Conservation (phyloP, 1,284 basidiomycete genomes). For the Kwoniella shivajii region DNA sequence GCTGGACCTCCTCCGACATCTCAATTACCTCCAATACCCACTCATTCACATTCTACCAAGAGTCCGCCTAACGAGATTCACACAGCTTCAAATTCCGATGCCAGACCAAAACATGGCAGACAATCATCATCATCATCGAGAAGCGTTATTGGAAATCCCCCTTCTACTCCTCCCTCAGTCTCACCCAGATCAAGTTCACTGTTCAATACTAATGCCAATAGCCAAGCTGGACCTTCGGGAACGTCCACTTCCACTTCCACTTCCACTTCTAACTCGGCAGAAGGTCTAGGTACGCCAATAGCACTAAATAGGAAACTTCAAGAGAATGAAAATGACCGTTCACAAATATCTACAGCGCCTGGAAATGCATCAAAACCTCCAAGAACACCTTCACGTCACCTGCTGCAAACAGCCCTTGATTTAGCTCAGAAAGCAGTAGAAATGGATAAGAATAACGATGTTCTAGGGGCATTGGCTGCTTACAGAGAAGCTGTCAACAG, state of each 20-base stretch:
- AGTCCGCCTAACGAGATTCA: background rate
- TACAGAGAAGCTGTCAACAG: constrained; percentile 52
- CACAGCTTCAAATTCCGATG: background rate
- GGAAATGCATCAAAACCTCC: constrained; percentile 14
- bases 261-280: background rate
- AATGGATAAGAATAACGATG: constrained; percentile 54
- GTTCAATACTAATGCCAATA: background rate
- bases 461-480: constrained; percentile 48
- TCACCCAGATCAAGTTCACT: constrained; percentile 17
- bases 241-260: background rate
- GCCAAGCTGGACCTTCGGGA: background rate
- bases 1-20: constrained; percentile 17
- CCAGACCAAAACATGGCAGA: background rate
- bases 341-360: background rate
- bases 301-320: background rate
- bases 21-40: constrained; percentile 16
- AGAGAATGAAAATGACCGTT: background rate
- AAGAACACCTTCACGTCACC: constrained; percentile 48
- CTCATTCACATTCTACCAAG: background rate
- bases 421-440: constrained; percentile 55
- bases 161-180: constrained; percentile 3
- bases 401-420: constrained; percentile 53
- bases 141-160: too few relatives aligned
- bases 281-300: constrained; percentile 6
- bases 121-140: background rate